A percentile compares a stretch with the other conserved stretches of the same genome.
These are phyloP conservation scores for Melampsora americana DNA, from an alignment of 1,284 basidiomycete genomes.

Conservation along the genomic window DNA sequence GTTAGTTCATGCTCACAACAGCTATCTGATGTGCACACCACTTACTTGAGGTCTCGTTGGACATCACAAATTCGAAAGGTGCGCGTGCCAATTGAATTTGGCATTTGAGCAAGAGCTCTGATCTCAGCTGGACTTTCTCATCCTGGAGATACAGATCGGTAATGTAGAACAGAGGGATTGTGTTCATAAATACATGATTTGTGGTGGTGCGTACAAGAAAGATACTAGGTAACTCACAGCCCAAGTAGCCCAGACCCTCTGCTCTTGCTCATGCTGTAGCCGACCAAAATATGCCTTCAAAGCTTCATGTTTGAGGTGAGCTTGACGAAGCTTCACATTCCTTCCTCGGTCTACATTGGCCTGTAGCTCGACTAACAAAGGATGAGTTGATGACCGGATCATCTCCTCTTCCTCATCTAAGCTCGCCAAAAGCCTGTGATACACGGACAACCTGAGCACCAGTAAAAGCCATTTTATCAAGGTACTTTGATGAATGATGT, in stretches of 20 bases:
- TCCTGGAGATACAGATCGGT: conserved; percentile 9
- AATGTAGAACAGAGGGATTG: neutral
- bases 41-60: conserved; percentile 32
- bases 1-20: neutral
- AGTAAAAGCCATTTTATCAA: neutral
- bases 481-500: neutral
- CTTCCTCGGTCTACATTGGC: conserved; percentile 20
- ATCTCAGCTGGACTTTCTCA: conserved; percentile 21
- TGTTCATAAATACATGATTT: neutral
- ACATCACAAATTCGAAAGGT: conserved; percentile 37
- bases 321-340: conserved; percentile 12
- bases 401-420: conserved; percentile 30
- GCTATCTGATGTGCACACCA: neutral
- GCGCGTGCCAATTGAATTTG: conserved; percentile 31
- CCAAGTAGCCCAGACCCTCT: conserved; percentile 38
- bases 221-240: neutral
- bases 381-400: conserved; percentile 19
- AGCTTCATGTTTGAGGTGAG: conserved; percentile 19
- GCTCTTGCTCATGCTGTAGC: conserved; percentile 8
- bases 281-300: neutral
- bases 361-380: conserved; percentile 21
- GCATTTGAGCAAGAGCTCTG: conserved; percentile 24
- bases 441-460: neutral
- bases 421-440: conserved; percentile 24
- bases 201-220: neutral